These are phyloP conservation scores for Penicillium waksmanii DNA, from an alignment of 495 filamentous ascomycete species.

Conservation along the genomic window DNA sequence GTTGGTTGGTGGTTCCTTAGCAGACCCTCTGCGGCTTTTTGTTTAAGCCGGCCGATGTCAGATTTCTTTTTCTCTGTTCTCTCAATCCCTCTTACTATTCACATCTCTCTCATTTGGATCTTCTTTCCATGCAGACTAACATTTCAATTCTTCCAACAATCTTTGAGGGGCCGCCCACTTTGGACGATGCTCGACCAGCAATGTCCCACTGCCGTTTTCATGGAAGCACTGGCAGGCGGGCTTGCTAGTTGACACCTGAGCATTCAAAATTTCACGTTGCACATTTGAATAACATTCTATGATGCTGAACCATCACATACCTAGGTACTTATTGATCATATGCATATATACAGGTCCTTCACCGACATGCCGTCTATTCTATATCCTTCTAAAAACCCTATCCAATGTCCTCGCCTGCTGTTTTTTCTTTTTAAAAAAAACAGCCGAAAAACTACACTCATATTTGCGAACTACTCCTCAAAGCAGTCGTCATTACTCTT, in stretches of 20 bases:
- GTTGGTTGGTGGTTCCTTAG: slow-evolving; percentile 3
- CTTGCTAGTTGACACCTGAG: background rate
- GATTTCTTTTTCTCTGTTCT: background rate
- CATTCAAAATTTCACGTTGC: background rate
- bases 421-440: too few species aligned
- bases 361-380: background rate
- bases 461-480: too few species aligned
- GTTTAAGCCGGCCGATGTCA: slow-evolving; percentile 11
- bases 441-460: too few species aligned
- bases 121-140: background rate
- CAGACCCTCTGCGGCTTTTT: slow-evolving; percentile 16
- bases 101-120: background rate
- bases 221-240: too few species aligned
- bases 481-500: slow-evolving; percentile 6
- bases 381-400: background rate
- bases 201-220: background rate
- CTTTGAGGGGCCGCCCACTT: background rate
- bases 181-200: background rate
- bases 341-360: slow-evolving; percentile 2
- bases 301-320: background rate
- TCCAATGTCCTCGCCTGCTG: background rate
- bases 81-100: background rate
- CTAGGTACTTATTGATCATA: background rate
- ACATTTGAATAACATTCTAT: background rate
- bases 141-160: background rate